phyloP scores from a whole-genome alignment of 768 basidiomycete species.

The Cystobasidiopsis lactophilus region DNA sequence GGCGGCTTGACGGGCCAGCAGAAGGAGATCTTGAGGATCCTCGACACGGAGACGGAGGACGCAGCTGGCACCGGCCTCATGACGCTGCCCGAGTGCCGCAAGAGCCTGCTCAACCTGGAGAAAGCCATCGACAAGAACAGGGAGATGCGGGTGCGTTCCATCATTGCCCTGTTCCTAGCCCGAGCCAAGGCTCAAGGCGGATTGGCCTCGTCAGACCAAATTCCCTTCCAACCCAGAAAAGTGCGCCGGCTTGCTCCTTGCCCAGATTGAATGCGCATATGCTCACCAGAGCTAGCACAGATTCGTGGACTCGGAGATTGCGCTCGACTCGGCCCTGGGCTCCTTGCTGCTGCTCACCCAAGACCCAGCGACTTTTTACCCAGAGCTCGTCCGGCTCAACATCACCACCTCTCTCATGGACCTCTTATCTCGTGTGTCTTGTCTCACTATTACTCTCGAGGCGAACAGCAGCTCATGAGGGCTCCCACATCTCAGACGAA shows the following conservation, averaged over 20 bases:
- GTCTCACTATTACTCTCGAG: not conserved
- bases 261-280: no score
- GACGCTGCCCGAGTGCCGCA: constrained; percentile 45
- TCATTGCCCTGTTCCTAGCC: constrained; percentile 23
- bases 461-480: not conserved
- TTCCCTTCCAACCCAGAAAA: constrained; percentile 54
- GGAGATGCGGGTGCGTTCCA: constrained; percentile 85
- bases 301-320: constrained; percentile 97
- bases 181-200: no score
- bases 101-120: constrained; percentile 59
- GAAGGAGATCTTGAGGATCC: constrained; percentile 85
- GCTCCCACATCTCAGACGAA: constrained; percentile 42
- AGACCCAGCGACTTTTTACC: constrained; percentile 57
- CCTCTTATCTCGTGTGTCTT: constrained; percentile 32
- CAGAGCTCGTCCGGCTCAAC: constrained; percentile 63
- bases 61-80: constrained; percentile 34
- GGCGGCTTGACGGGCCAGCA: constrained; percentile 81
- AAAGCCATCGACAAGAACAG: constrained; percentile 82
- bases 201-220: not conserved
- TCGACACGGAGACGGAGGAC: constrained; percentile 50
- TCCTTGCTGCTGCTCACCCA: constrained; percentile 72
- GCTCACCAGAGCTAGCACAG: no score
- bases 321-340: constrained; percentile 71
- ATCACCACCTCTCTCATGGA: constrained; percentile 49
- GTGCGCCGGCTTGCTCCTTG: no score